Base-by-base conservation (phyloP, 495 filamentous ascomycete genomes). In the Neurospora sp. region DNA sequence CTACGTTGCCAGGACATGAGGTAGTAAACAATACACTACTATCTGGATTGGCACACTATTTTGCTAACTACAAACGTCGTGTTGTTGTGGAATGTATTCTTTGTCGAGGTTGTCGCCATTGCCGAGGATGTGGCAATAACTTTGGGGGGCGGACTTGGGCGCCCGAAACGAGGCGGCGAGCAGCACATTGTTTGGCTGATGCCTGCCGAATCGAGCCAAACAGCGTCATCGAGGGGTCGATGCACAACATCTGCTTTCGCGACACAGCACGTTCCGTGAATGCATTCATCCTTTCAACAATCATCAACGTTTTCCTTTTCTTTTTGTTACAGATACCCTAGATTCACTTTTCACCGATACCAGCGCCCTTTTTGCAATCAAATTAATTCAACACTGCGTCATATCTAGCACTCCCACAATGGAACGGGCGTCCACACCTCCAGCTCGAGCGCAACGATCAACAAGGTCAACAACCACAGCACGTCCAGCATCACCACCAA, bases 351-450 rank as follows among this genome's bases (percentile, higher is more conserved):
- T 31, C 11, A 3, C 27, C 0, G 27, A 35, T 62, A 16, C 2
- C 27, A 35, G 7, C 23, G 44, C 16, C 5, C 27, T 1, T 18
- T 0, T 62, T 4, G 6, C 14, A 0, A 62, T 9, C 27, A 62
- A 5, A 18, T 4, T 14, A 66, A 31, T 42, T 2, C 0, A 4
- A 62, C 27, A 9, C 14, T 35, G 14, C 27, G 54, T 1, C 27
- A 62, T 8, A 35, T 7, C 54, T 9, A 8, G 12, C 23, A 27
- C 11, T 1, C 39, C 14, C 48, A 40, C 37, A 31, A 31, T 23
- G 39, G 83, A 87, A 46, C 83, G 88, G 42, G 87, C 89, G 39
- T 84, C 86, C 69, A 94, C 92, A 37, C 92, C 92, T 72, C 54
- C 54, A 18, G 27, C 27, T 66, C 54, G 0, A 31, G 88, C 91